A percentile compares a stretch with the other conserved stretches of the same genome.
Evolutionary conservation across 768 basidiomycete species (phyloP).

Genomic region (Rhizopogon roseolus): DNA sequence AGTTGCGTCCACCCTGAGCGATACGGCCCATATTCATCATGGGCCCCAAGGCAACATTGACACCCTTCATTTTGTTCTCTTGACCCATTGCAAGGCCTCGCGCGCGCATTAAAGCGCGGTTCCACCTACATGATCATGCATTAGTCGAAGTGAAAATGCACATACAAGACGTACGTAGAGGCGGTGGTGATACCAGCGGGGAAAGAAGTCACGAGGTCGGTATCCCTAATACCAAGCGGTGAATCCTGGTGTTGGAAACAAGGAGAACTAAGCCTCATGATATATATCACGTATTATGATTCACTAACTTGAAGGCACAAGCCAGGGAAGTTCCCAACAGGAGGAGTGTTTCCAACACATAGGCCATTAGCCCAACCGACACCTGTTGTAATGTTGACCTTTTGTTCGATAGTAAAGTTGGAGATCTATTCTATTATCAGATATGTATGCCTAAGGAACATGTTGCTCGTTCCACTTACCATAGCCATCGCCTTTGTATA

Average conservation of each 20-base stretch:
- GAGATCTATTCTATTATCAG: conserved; percentile 30
- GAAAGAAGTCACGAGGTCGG: conserved; percentile 72
- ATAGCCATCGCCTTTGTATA: conserved; percentile 52
- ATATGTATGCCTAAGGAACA: neutral
- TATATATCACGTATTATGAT: neutral
- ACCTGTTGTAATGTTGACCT: conserved; percentile 61
- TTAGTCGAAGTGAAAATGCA: neutral
- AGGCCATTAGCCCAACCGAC: conserved; percentile 46
- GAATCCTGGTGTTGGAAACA: conserved; percentile 42
- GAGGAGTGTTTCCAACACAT: conserved; percentile 68
- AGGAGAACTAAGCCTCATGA: neutral
- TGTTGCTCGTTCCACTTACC: conserved; percentile 28
- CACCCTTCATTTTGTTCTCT: conserved; percentile 82
- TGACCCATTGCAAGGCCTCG: conserved; percentile 77
- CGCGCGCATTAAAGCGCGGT: conserved; percentile 69
- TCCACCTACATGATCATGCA: conserved; percentile 43
- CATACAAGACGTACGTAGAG: conserved; percentile 53
- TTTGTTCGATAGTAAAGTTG: conserved; percentile 54
- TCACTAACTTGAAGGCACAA: conserved; percentile 60
- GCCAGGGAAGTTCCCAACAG: conserved; percentile 54
- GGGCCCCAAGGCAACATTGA: conserved; percentile 71
- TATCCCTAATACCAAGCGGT: conserved; percentile 73
- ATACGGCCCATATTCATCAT: conserved; percentile 88
- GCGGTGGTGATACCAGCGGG: conserved; percentile 84
- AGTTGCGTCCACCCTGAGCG: conserved; percentile 80